These are phyloP conservation scores for Vitis hybrid DNA, from an alignment of 177 flowering plant genomes.

Conservation along the genomic window DNA sequence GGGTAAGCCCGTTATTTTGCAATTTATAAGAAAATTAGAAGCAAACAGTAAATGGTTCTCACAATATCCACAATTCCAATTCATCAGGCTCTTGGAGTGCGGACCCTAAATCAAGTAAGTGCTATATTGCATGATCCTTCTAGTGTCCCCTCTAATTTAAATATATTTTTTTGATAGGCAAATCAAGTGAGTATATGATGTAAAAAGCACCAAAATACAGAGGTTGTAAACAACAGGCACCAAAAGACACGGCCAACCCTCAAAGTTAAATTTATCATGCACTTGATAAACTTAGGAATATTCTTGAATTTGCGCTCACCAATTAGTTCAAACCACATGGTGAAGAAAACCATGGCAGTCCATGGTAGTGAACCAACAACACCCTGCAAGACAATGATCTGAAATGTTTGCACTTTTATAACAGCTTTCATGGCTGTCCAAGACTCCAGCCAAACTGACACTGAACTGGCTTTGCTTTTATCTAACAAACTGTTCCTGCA, in stretches of 20 bases:
- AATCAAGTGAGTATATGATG: too few species aligned
- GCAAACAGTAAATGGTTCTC: too few species aligned
- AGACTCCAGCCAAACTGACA: constrained; percentile 70
- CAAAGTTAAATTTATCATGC: neutral
- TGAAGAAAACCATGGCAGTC: constrained; percentile 97
- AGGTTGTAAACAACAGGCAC: too few species aligned
- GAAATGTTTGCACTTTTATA: constrained; percentile 75
- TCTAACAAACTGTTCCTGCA: constrained; percentile 52
- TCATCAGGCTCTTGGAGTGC: too few species aligned
- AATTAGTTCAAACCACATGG: constrained; percentile 95
- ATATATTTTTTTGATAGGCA: too few species aligned
- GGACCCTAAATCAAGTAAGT: too few species aligned
- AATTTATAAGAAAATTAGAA: too few species aligned
- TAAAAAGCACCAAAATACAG: neutral
- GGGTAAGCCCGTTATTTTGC: too few species aligned
- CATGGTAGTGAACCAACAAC: constrained; percentile 92
- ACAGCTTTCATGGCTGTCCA: constrained; percentile 86
- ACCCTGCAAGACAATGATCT: constrained; percentile 89
- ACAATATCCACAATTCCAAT: too few species aligned
- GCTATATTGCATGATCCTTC: too few species aligned
- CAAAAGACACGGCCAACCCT: too few species aligned
- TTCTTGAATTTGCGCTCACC: constrained; percentile 44
- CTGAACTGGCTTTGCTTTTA: constrained; percentile 28
- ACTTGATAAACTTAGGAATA: neutral
- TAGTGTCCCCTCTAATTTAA: too few species aligned